phyloP scores from a whole-genome alignment of 176 grass and related monocot genomes.

The Triticum dicoccoides region DNA sequence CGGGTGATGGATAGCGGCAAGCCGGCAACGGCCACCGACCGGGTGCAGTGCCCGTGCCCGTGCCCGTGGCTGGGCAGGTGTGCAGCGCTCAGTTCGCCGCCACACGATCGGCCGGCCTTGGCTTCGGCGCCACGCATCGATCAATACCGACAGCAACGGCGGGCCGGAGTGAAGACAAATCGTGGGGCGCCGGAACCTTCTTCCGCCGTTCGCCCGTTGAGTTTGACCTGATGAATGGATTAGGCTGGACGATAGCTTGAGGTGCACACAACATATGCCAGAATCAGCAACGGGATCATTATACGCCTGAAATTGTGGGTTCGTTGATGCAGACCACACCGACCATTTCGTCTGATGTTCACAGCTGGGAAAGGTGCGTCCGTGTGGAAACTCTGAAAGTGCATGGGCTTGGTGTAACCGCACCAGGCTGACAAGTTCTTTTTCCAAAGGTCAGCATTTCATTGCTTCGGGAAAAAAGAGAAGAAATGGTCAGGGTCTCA shows the following conservation, averaged over 20 bases:
- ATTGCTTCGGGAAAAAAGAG: neutral
- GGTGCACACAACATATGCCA: neutral
- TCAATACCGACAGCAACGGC: too few species aligned
- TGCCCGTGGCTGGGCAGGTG: too few species aligned
- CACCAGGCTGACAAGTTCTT: neutral
- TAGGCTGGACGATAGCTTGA: neutral
- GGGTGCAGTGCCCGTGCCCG: too few species aligned
- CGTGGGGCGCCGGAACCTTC: neutral
- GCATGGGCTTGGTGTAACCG: neutral
- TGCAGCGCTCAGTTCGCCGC: too few species aligned
- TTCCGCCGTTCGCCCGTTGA: neutral
- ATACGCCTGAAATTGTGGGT: neutral
- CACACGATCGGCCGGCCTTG: too few species aligned
- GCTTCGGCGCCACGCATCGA: too few species aligned
- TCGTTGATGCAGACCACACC: neutral
- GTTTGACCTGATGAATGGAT: slow-evolving; percentile 24
- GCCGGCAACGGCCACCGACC: too few species aligned
- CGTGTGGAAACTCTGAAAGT: neutral
- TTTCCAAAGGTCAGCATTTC: neutral
- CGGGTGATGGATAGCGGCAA: too few species aligned
- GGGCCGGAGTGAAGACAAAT: neutral
- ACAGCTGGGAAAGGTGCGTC: slow-evolving; percentile 20
- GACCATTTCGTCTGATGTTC: neutral
- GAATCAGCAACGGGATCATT: too few species aligned
- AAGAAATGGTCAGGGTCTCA: neutral